A percentile compares a stretch with the other conserved stretches of the same genome.
These are phyloP conservation scores for Actinomucor elegans DNA, from an alignment of 371 early-diverging fungal species.

Conservation along the genomic window DNA sequence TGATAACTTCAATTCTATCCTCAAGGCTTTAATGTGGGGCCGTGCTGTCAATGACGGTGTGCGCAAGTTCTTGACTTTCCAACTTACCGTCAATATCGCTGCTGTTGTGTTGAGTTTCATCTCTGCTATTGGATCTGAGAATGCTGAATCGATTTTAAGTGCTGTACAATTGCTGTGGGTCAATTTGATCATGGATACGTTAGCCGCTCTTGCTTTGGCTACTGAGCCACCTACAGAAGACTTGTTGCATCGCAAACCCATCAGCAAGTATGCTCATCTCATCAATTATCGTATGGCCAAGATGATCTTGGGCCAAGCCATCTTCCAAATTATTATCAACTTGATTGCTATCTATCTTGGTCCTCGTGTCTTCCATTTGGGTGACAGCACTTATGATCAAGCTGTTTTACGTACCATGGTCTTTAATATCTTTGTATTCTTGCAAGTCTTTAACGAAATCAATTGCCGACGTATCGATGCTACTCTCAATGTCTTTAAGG, in stretches of 20 bases:
- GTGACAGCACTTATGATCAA: constrained; percentile 36
- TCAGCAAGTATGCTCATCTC: constrained; percentile 75
- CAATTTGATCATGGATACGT: constrained; percentile 96
- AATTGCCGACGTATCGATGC: constrained; percentile 80
- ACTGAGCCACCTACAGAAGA: constrained; percentile 95
- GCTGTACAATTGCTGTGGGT: constrained; percentile 98
- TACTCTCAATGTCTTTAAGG: constrained; percentile 83
- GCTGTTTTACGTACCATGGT: constrained; percentile 76
- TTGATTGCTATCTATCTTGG: constrained; percentile 63
- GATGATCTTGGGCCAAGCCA: constrained; percentile 87
- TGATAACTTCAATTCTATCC: constrained; percentile 91
- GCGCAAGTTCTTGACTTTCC: constrained; percentile 95
- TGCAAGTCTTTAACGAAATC: constrained; percentile 94
- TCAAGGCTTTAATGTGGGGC: constrained; percentile 93
- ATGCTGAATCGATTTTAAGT: constrained; percentile 95
- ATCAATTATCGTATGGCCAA: constrained; percentile 89
- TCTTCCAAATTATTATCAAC: constrained; percentile 79
- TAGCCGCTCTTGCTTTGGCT: constrained; percentile 96
- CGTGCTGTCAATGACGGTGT: constrained; percentile 94
- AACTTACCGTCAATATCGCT: constrained; percentile 92
- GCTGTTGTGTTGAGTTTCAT: constrained; percentile 88
- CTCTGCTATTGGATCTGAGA: constrained; percentile 84
- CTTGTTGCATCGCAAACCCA: constrained; percentile 79
- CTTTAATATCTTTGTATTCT: constrained; percentile 95
- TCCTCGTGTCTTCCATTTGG: constrained; percentile 64